Evolutionary conservation across 2,329 filamentous ascomycete species (phyloP), one percentile per base, ranked within the genome.

Genomic region (Triangularia verruculosa): DNA sequence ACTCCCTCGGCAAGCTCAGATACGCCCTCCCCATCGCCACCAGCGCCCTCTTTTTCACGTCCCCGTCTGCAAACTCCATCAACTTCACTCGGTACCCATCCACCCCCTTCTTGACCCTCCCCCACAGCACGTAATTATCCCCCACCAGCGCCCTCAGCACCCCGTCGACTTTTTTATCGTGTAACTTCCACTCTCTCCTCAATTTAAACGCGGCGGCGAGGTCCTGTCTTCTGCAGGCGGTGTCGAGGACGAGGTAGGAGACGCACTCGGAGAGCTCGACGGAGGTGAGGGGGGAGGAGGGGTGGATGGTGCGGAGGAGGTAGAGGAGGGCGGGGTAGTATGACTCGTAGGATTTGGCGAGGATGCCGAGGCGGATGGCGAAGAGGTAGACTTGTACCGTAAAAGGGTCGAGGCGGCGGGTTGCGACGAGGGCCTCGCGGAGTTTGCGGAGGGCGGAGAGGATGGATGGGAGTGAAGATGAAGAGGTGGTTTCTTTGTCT

Each of bases 351-450:
- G 96, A 89, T 67, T 88, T 87, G 63, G 90, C 87, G 32, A 97
- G 84, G 66, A 99, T 89, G 24, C 91, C 88, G 25, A 93, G 83
- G 61, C 93, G 89, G 70, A 96, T 91, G 71, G 91, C 92, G 80
- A 98, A 98, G 66, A 96, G 87, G 77, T 98, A 97, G 15, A 89
- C 91, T 70, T 93, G 88, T n/a, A 90, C 87, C 1, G 94, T 89
- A 76, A 99, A 99, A 59, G 86, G 81, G 73, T 97, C 91, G 34
- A 83, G 80, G 20, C 93, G 87, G 60, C 87, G 86, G 8, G 90
- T 88, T 12, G 91, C 91, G 2, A 96, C 86, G 56, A 98, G 89
- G 24, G 89, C 93, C 79, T 99, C 95, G 62, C 95, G 88, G 30
- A 99, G 85, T 75, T 97, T 98, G 66, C 95, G 89, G 73, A 98